A percentile compares a stretch with the other conserved stretches of the same genome.
Evolutionary conservation across 495 filamentous ascomycete genomes (phyloP).

Genomic region (Filosporella fistucella): DNA sequence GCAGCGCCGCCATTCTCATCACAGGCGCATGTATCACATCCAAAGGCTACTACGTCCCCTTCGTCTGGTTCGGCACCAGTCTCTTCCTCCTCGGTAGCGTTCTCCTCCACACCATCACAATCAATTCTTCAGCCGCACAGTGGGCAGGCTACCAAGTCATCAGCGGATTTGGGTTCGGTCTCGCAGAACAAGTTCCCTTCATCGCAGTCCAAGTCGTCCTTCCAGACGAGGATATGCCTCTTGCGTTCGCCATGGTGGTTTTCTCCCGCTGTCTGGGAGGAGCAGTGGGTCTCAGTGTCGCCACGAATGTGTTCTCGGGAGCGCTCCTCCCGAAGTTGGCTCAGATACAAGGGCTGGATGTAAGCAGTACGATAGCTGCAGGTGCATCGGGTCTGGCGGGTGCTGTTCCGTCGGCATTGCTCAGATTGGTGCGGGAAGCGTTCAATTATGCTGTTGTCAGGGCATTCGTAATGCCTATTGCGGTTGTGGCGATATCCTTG

Average conservation of each 20-base stretch:
- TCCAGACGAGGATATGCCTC: conserved; percentile 41
- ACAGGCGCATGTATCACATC: conserved; percentile 40
- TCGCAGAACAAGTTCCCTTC: conserved; percentile 60
- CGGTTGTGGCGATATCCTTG: background rate
- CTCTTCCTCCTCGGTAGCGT: conserved; percentile 57
- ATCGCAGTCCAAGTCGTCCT: conserved; percentile 56
- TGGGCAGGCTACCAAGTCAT: conserved; percentile 70
- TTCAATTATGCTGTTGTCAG: background rate
- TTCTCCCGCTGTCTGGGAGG: background rate
- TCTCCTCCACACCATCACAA: conserved; percentile 54
- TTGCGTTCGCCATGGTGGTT: background rate
- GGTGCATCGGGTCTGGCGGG: background rate
- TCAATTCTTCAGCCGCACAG: conserved; percentile 39
- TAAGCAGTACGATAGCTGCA: background rate
- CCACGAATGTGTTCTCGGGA: background rate
- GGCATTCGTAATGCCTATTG: background rate
- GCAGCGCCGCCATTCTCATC: conserved; percentile 53
- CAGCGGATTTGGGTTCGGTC: conserved; percentile 61
- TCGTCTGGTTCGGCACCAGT: conserved; percentile 43
- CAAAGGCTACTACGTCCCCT: conserved; percentile 63
- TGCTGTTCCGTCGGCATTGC: background rate
- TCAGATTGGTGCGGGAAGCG: background rate
- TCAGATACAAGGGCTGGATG: background rate
- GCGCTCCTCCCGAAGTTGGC: background rate
- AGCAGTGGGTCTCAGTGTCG: conserved; percentile 1